These are phyloP conservation scores for Mollisiaceae sp. DNA, from an alignment of 2,329 filamentous ascomycete species.

Conservation along the genomic window DNA sequence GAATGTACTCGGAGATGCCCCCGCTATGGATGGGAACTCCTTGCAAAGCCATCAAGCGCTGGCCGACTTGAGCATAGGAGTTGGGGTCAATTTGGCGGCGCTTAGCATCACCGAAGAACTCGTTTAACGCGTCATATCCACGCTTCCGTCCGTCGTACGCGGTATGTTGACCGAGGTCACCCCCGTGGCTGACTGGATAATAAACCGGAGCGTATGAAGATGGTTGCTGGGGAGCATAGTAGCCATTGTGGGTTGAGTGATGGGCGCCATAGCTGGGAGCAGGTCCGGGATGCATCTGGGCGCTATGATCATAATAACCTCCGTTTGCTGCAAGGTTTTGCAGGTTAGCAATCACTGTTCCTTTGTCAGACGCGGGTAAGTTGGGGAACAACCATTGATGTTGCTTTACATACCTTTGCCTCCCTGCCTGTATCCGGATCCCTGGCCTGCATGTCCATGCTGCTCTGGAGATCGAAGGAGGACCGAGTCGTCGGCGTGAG, in stretches of 20 bases:
- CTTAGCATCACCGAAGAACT: constrained; percentile 94
- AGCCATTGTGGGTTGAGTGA: constrained; percentile 56
- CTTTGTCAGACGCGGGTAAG: constrained; percentile 36
- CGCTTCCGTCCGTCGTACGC: constrained; percentile 79
- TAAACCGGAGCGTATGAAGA: constrained; percentile 75
- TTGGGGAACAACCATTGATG: constrained; percentile 33
- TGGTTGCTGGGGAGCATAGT: constrained; percentile 55
- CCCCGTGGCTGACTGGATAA: constrained; percentile 71
- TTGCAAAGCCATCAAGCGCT: constrained; percentile 83
- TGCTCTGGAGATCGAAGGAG: constrained; percentile 50
- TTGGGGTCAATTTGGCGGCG: constrained; percentile 86
- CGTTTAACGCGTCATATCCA: constrained; percentile 85
- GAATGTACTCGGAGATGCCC: constrained; percentile 61
- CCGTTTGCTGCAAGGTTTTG: constrained; percentile 41
- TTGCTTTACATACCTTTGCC: constrained; percentile 42
- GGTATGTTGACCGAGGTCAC: constrained; percentile 68
- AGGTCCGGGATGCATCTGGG: constrained; percentile 64
- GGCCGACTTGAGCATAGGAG: constrained; percentile 90
- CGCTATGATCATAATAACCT: constrained; percentile 66
- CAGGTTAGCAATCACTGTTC: constrained; percentile 42
- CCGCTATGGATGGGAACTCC: constrained; percentile 66
- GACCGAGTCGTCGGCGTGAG: constrained; percentile 93
- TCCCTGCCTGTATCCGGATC: constrained; percentile 58
- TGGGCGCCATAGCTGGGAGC: constrained; percentile 58
- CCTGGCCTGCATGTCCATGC: constrained; percentile 38